phyloP scores from a whole-genome alignment of 176 grass and related monocot genomes.

The Miscanthus lutarioriparius region DNA sequence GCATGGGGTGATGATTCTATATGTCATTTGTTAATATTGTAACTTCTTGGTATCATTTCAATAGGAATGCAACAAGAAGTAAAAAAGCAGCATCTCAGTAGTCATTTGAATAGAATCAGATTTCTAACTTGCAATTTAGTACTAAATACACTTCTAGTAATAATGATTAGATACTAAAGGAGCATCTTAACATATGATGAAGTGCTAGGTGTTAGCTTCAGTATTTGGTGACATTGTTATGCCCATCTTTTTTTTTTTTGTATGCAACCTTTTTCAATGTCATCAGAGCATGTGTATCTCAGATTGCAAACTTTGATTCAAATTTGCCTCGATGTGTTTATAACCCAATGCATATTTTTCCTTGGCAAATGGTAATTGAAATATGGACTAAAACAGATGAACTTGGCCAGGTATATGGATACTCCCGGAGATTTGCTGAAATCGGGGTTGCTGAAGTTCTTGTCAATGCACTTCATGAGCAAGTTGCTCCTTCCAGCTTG shows the following conservation, averaged over 20 bases:
- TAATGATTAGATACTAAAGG: neutral
- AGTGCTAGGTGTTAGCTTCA: neutral
- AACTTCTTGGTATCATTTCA: neutral
- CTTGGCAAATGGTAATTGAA: neutral
- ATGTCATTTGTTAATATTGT: neutral
- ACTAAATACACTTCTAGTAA: neutral
- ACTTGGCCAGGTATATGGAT: conserved; percentile 77
- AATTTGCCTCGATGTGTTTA: conserved; percentile 3
- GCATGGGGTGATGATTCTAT: neutral
- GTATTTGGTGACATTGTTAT: neutral
- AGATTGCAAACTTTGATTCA: neutral
- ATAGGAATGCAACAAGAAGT: neutral
- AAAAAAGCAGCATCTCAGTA: neutral
- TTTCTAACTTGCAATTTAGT: neutral
- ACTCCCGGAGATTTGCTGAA: conserved; percentile 91
- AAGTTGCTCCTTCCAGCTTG: conserved; percentile 61
- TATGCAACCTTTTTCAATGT: conserved; percentile 13
- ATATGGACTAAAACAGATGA: conserved; percentile 2
- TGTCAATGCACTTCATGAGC: conserved; percentile 58
- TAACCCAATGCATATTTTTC: neutral
- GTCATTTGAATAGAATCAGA: conserved; percentile 5
- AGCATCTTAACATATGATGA: neutral
- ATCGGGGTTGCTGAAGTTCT: conserved; percentile 78
- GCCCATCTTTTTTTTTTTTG: neutral
- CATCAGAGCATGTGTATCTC: conserved; percentile 22